phyloP scores from a whole-genome alignment of 2,329 filamentous ascomycete genomes.

The Chrysoporthe cubensis region DNA sequence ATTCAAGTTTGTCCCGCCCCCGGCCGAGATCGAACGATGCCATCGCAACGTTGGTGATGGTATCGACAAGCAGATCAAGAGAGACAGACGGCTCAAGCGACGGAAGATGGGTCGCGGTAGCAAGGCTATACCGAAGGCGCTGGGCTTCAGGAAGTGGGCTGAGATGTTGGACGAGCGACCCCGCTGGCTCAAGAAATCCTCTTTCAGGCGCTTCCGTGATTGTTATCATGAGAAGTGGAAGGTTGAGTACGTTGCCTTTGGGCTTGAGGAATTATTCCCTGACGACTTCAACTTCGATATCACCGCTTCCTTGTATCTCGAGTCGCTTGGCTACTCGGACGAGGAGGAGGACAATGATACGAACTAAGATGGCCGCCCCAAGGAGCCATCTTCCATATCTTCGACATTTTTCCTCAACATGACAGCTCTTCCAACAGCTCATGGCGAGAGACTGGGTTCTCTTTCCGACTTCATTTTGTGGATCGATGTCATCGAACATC shows the following conservation, averaged over 20 bases:
- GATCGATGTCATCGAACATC: neutral
- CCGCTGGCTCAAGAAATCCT: neutral
- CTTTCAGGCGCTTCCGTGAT: neutral
- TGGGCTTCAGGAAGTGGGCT: neutral
- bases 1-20: too few species aligned
- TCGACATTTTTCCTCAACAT: neutral
- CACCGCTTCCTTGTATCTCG: neutral
- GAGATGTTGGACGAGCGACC: neutral
- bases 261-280: neutral
- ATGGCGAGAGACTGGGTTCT: neutral
- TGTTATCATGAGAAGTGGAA: neutral
- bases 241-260: neutral
- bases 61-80: neutral
- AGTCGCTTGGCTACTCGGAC: neutral
- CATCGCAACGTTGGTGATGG: neutral
- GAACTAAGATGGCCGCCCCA: neutral
- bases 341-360: neutral
- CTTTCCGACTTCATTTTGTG: neutral
- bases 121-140: neutral
- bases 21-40: neutral
- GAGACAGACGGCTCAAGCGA: neutral
- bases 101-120: neutral
- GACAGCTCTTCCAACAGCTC: neutral
- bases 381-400: neutral
- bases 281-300: neutral